phyloP scores from a whole-genome alignment of 2,329 filamentous ascomycete genomes.

The Aciculosporium take region DNA sequence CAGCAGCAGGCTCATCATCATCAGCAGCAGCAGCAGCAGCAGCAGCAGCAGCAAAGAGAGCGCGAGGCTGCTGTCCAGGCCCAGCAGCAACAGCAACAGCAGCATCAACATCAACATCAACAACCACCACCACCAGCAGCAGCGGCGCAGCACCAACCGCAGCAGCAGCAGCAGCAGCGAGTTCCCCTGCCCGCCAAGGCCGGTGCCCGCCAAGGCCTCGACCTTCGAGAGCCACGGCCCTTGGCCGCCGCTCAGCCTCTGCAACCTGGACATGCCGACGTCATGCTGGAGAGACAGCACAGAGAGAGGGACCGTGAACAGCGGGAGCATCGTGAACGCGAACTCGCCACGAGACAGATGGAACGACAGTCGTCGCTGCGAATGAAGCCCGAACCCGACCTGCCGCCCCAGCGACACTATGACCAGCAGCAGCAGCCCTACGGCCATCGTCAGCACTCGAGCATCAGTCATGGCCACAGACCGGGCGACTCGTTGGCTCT shows the following conservation, averaged over 20 bases:
- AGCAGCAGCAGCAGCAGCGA: constrained; percentile 5
- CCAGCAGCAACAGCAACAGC: constrained; percentile 13
- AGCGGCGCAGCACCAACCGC: constrained; percentile 12
- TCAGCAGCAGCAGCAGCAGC: constrained; percentile 11
- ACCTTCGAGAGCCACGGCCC: constrained; percentile 7
- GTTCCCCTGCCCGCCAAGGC: constrained; percentile 3
- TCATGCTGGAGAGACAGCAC: constrained; percentile 9
- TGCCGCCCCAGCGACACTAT: constrained; percentile 25
- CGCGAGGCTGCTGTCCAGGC: constrained; percentile 4
- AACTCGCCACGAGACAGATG: constrained; percentile 7
- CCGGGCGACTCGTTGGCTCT: constrained; percentile 25
- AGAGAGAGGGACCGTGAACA: constrained; percentile 10
- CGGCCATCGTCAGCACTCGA: constrained; percentile 24
- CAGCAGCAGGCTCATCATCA: constrained; percentile 11
- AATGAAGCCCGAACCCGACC: constrained; percentile 38
- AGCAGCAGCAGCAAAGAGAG: constrained; percentile 13
- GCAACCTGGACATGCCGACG: constrained; percentile 2
- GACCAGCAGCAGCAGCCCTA: constrained; percentile 30
- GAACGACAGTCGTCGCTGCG: constrained; percentile 19
- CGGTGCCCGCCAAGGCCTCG: constrained; percentile 3
- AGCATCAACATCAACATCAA: too few species aligned
- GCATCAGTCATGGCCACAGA: constrained; percentile 22
- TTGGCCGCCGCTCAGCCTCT: constrained; percentile 5
- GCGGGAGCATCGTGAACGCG: constrained; percentile 7
- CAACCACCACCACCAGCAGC: constrained; percentile 11